Evolutionary conservation across 495 filamentous ascomycete genomes (phyloP).

Genomic region (Clohesyomyces aquaticus): DNA sequence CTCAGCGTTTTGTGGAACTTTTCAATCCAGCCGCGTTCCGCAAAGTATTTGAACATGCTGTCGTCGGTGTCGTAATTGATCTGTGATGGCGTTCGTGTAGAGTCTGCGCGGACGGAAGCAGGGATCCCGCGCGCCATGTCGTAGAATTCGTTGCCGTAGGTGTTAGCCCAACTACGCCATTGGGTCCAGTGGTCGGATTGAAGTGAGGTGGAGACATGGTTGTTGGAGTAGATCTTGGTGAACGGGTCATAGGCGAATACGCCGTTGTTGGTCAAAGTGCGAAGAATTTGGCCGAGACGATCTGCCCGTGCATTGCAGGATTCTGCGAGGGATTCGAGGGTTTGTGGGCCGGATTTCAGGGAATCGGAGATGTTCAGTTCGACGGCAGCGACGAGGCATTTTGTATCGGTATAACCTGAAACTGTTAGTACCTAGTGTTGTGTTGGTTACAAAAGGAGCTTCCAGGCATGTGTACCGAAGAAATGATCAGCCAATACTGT

Average conservation of each 20-base stretch:
- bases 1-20: slow-evolving; percentile 44
- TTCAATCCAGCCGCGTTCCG: slow-evolving; percentile 39
- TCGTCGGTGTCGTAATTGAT: slow-evolving; percentile 45
- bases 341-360: slow-evolving; percentile 3
- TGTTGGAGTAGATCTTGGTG: slow-evolving; percentile 36
- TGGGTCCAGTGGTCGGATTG: slow-evolving; percentile 45
- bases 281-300: slow-evolving; percentile 34
- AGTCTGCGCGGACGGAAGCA: not conserved
- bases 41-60: slow-evolving; percentile 47
- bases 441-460: not conserved
- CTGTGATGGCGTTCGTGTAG: slow-evolving; percentile 38
- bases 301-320: slow-evolving; percentile 2
- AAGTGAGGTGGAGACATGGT: slow-evolving; percentile 34
- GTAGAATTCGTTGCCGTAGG: slow-evolving; percentile 48
- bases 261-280: slow-evolving; percentile 39
- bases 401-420: slow-evolving; percentile 18
- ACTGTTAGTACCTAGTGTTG: not conserved
- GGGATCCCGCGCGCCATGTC: slow-evolving; percentile 47
- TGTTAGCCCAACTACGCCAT: slow-evolving; percentile 45
- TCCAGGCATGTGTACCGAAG: slow-evolving; percentile 3
- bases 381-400: slow-evolving; percentile 11
- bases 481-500: slow-evolving; percentile 27
- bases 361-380: slow-evolving; percentile 18
- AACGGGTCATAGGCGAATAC: slow-evolving; percentile 39
- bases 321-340: not conserved